Evolutionary conservation across 2,329 filamentous ascomycete species (phyloP).

Genomic region (Scytalidium sp.): DNA sequence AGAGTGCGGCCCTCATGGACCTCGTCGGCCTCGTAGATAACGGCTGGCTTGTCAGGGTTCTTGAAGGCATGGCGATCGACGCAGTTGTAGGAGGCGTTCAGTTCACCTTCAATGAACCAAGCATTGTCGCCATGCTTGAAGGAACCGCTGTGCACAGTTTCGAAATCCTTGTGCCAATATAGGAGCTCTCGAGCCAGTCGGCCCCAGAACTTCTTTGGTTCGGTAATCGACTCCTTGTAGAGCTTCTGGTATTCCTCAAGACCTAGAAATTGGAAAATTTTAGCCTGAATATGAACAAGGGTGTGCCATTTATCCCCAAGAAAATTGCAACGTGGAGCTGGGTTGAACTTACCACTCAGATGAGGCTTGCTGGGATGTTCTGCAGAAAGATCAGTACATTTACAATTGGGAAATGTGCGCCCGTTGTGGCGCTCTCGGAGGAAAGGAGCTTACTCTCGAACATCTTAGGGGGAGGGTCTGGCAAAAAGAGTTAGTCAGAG

Average conservation of each 20-base stretch:
- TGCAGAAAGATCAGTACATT: conserved; percentile 28
- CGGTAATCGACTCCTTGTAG: conserved; percentile 82
- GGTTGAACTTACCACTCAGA: conserved; percentile 51
- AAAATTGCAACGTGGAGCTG: background rate
- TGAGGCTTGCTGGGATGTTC: conserved; percentile 71
- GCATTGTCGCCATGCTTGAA: conserved; percentile 79
- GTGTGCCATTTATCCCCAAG: background rate
- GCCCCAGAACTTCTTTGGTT: conserved; percentile 89
- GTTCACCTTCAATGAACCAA: conserved; percentile 90
- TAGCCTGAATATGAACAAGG: background rate
- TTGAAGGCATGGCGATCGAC: conserved; percentile 96
- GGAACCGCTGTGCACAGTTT: conserved; percentile 79
- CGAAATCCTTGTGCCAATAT: conserved; percentile 86
- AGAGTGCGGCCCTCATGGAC: conserved; percentile 81
- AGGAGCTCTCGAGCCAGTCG: conserved; percentile 82
- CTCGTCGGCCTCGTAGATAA: conserved; percentile 99
- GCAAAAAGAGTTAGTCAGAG: conserved; percentile 17
- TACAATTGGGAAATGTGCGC: background rate
- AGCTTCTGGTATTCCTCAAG: conserved; percentile 65
- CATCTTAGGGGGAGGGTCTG: conserved; percentile 65
- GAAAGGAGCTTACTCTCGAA: conserved; percentile 55
- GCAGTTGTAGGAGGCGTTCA: conserved; percentile 97
- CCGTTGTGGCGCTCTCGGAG: background rate
- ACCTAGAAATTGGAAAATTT: conserved; percentile 34
- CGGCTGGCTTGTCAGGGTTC: conserved; percentile 87